Conservation (phyloP, 768 basidiomycete species). For the Mycena galopus region DNA sequence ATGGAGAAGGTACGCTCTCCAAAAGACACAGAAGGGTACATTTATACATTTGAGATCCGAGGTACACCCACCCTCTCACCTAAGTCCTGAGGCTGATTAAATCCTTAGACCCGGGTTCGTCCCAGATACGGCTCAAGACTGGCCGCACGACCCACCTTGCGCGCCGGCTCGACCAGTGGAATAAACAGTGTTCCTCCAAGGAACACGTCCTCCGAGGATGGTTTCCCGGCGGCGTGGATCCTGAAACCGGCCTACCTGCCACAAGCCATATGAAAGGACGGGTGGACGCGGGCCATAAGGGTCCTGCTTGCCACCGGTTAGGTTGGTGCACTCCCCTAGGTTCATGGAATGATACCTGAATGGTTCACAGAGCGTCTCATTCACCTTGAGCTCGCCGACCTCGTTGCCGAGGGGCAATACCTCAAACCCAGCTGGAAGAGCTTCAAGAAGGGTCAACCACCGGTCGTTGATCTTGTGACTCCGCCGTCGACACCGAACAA, state of each 20-base stretch:
- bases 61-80: slow-evolving; percentile 54
- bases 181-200: slow-evolving; percentile 84
- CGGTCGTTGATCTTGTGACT: slow-evolving; percentile 33
- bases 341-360: neutral
- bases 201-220: slow-evolving; percentile 80
- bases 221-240: slow-evolving; percentile 72
- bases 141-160: slow-evolving; percentile 82
- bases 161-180: slow-evolving; percentile 84
- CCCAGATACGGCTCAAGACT: slow-evolving; percentile 77
- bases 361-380: slow-evolving; percentile 71
- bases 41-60: slow-evolving; percentile 86
- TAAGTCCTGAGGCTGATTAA: neutral
- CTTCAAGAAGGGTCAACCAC: slow-evolving; percentile 43
- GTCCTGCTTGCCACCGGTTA: slow-evolving; percentile 77
- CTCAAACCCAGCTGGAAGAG: slow-evolving; percentile 64
- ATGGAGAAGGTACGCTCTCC: slow-evolving; percentile 59
- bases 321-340: slow-evolving; percentile 45
- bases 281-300: slow-evolving; percentile 71
- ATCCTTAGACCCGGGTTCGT: slow-evolving; percentile 40
- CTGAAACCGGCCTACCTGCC: slow-evolving; percentile 50
- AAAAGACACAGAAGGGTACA: slow-evolving; percentile 79
- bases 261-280: slow-evolving; percentile 74
- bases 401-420: slow-evolving; percentile 70
- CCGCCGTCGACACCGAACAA: slow-evolving; percentile 40
- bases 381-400: slow-evolving; percentile 84